These are phyloP conservation scores for Backusella luteola DNA, from an alignment of 192 early-diverging fungal genomes.

Conservation along the genomic window DNA sequence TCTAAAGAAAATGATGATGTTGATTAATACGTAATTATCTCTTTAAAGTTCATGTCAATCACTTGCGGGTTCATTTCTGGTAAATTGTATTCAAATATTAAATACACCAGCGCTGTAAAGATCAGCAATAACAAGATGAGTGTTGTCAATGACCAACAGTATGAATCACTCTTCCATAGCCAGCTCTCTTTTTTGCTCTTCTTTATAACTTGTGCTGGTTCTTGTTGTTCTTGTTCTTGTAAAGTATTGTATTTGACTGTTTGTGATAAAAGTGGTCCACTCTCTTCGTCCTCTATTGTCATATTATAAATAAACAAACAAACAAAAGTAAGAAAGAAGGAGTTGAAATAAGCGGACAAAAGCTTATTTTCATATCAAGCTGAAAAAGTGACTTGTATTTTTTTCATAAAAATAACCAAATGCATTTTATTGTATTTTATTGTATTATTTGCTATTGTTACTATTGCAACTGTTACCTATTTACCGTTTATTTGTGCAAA, in stretches of 20 bases:
- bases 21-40: neutral
- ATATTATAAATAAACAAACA: neutral
- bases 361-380: neutral
- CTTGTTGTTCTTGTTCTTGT: neutral
- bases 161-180: constrained; percentile 34
- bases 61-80: constrained; percentile 35
- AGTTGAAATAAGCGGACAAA: neutral
- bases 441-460: neutral
- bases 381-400: neutral
- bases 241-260: neutral
- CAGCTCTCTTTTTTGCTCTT: neutral
- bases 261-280: neutral
- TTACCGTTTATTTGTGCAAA: no score
- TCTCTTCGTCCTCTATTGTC: constrained; percentile 8
- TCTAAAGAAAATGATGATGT: constrained; percentile 29
- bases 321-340: neutral
- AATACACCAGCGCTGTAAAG: constrained; percentile 21
- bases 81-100: constrained; percentile 27
- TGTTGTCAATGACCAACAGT: constrained; percentile 27
- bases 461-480: neutral
- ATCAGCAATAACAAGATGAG: constrained; percentile 21
- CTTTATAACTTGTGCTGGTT: neutral
- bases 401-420: neutral
- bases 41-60: no score
- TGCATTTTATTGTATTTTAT: neutral